These are phyloP conservation scores for Saccharomycopsis vini DNA, from an alignment of 805 yeast genomes.

Conservation along the genomic window DNA sequence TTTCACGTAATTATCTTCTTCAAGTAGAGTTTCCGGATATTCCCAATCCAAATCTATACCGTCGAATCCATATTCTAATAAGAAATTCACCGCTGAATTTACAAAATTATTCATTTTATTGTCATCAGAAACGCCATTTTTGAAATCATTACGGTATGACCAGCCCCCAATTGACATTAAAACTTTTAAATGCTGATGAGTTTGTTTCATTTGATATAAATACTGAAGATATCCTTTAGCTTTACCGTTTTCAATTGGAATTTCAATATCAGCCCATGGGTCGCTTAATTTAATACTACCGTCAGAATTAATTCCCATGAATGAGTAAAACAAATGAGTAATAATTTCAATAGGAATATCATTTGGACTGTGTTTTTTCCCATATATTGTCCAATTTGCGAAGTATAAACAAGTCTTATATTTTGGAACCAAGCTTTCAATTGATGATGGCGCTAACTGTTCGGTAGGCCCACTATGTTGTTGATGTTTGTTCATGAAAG, in stretches of 20 bases:
- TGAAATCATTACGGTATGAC: constrained; percentile 43
- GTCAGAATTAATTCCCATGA: constrained; percentile 46
- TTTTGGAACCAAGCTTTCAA: too few species aligned
- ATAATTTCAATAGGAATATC: constrained; percentile 50
- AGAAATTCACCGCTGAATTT: constrained; percentile 35
- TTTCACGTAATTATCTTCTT: constrained; percentile 36
- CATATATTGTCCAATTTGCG: constrained; percentile 62
- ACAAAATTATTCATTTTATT: constrained; percentile 39
- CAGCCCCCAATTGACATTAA: constrained; percentile 83
- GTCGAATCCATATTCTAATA: constrained; percentile 60
- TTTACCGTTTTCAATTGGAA: constrained; percentile 18
- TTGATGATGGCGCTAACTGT: too few species aligned
- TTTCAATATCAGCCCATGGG: constrained; percentile 53
- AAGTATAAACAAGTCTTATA: constrained; percentile 34
- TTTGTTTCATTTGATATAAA: constrained; percentile 37
- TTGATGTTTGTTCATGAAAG: too few species aligned
- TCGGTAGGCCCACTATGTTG: too few species aligned
- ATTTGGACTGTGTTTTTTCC: constrained; percentile 45
- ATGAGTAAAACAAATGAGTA: constrained; percentile 73
- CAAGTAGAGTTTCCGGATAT: constrained; percentile 47
- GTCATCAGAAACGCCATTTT: constrained; percentile 33
- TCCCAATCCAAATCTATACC: constrained; percentile 97
- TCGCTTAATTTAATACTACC: constrained; percentile 54
- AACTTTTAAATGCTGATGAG: constrained; percentile 38
- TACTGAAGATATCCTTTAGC: constrained; percentile 42